Percentiles rank a stretch among this genome's conserved stretches.
Evolutionary conservation across 192 early-diverging fungal genomes (phyloP).

Genomic region (Linnemannia zychae): DNA sequence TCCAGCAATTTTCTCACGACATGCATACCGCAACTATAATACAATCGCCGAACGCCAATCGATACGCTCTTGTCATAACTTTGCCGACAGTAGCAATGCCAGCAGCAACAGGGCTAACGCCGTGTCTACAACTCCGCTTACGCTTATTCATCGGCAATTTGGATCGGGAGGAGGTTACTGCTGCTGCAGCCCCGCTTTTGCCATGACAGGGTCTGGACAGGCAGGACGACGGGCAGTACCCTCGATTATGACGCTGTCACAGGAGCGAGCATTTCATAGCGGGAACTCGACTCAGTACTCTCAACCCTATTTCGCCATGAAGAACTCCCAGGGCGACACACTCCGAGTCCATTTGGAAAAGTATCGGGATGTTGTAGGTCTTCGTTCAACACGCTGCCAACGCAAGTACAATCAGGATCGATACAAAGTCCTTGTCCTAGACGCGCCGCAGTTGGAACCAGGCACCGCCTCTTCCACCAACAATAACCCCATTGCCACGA

Average conservation of each 20-base stretch:
- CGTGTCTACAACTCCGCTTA: not conserved
- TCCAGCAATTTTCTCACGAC: constrained; percentile 13
- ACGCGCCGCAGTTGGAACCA: constrained; percentile 26
- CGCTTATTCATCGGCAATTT: not conserved
- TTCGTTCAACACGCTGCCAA: constrained; percentile 66
- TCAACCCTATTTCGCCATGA: constrained; percentile 48
- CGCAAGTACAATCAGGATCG: constrained; percentile 70
- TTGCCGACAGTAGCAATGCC: no score
- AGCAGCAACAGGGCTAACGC: not conserved
- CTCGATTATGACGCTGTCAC: not conserved
- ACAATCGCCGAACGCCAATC: constrained; percentile 7
- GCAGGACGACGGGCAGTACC: not conserved
- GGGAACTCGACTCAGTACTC: constrained; percentile 1
- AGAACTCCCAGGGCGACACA: constrained; percentile 52
- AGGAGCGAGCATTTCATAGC: constrained; percentile 4
- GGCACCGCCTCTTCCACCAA: constrained; percentile 31
- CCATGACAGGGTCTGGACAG: not conserved
- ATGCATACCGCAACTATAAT: constrained; percentile 5
- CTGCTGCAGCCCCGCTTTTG: not conserved
- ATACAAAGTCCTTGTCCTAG: constrained; percentile 60
- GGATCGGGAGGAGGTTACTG: not conserved
- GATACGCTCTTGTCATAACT: no score
- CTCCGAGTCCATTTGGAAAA: constrained; percentile 62
- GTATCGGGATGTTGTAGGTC: constrained; percentile 64
- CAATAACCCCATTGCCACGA: no score